Conservation (phyloP, 257 asterid species). For the Fraxinus americana region DNA sequence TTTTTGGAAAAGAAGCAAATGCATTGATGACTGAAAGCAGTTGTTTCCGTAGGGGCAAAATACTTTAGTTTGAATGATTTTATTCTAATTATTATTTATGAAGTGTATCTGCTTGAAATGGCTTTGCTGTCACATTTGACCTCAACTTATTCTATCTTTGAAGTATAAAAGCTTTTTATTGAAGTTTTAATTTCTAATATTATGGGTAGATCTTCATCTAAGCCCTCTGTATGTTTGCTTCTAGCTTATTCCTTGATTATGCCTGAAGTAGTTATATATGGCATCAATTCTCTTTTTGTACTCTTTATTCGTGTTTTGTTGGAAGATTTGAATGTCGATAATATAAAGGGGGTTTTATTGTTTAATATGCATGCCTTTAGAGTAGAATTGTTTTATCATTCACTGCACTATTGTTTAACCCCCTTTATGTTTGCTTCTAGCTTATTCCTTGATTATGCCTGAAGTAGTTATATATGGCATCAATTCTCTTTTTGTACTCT, state of each 20-base stretch:
- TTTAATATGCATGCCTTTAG: not conserved
- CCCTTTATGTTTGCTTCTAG: not conserved
- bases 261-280: not conserved
- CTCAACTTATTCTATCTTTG: not conserved
- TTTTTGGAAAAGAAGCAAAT: constrained; percentile 5
- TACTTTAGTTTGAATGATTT: not conserved
- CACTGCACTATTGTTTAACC: not conserved
- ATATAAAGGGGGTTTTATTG: constrained; percentile 10
- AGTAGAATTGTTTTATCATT: constrained; percentile 15
- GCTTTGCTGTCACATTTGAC: not conserved
- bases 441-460: not conserved
- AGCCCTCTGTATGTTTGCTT: constrained; percentile 2
- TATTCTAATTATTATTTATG: not conserved
- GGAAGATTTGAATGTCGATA: constrained; percentile 1
- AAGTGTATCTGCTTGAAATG: not conserved
- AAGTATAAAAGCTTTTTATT: not conserved
- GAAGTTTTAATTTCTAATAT: not conserved
- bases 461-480: not conserved
- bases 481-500: not conserved
- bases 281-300: not conserved
- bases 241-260: not conserved
- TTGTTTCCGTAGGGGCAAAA: not conserved
- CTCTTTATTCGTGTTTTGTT: not conserved
- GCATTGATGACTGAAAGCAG: not conserved
- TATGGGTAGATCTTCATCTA: not conserved